Conservation (phyloP, 495 filamentous ascomycete species). For the Neurospora sp. region DNA sequence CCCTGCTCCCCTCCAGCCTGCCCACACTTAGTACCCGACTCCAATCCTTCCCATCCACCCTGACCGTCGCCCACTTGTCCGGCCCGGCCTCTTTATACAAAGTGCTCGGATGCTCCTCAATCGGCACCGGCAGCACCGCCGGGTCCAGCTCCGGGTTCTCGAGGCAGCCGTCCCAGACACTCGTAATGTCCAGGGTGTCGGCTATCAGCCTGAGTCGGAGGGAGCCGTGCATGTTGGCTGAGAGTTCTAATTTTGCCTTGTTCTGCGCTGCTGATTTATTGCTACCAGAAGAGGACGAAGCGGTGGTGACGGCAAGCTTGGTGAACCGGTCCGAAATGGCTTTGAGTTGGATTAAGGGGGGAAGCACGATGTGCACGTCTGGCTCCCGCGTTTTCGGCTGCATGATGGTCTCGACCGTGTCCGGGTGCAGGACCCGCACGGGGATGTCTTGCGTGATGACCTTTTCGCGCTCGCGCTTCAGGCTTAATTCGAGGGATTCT, state of each 20-base stretch:
- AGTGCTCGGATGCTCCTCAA: slow-evolving; percentile 67
- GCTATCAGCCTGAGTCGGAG: slow-evolving; percentile 65
- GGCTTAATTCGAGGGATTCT: slow-evolving; percentile 38
- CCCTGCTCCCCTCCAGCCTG: slow-evolving; percentile 62
- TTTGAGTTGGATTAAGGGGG: slow-evolving; percentile 73
- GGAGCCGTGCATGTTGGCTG: slow-evolving; percentile 86
- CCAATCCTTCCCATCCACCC: slow-evolving; percentile 90
- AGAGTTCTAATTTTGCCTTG: slow-evolving; percentile 34
- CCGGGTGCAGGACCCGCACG: slow-evolving; percentile 73
- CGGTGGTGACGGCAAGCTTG: slow-evolving; percentile 48
- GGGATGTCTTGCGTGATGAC: slow-evolving; percentile 93
- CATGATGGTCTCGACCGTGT: slow-evolving; percentile 72
- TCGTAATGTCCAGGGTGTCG: slow-evolving; percentile 70
- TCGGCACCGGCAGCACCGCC: slow-evolving; percentile 48
- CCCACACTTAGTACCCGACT: slow-evolving; percentile 83
- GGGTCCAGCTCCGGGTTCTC: slow-evolving; percentile 79
- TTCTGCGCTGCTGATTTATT: too few relatives aligned
- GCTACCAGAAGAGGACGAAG: slow-evolving; percentile 4
- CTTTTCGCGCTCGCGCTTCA: slow-evolving; percentile 60
- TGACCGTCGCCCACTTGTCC: slow-evolving; percentile 71
- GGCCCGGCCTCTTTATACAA: slow-evolving; percentile 49
- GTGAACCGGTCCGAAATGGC: slow-evolving; percentile 90
- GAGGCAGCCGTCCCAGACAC: slow-evolving; percentile 62
- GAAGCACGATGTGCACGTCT: slow-evolving; percentile 87
- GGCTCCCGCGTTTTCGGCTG: slow-evolving; percentile 86